These are phyloP conservation scores for Phytophthora fragariae DNA, from an alignment of 352 stramenopile species.

Conservation along the genomic window DNA sequence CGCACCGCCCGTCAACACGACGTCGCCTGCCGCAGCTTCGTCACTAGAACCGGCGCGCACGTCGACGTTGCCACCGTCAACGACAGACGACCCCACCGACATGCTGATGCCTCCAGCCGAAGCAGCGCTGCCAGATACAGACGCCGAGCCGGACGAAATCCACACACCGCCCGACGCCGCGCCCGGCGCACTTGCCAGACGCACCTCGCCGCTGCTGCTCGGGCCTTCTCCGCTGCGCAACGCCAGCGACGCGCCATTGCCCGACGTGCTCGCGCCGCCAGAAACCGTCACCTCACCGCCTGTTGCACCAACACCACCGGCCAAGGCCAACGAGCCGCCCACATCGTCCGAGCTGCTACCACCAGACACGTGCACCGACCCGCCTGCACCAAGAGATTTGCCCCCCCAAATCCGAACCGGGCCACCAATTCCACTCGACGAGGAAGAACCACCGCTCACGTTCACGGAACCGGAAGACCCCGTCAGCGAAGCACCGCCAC, in stretches of 20 bases:
- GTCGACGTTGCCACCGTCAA: conserved; percentile 23
- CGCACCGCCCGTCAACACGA: conserved; percentile 25
- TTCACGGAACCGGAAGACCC: neutral
- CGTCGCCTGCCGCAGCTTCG: conserved; percentile 18
- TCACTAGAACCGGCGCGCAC: too few relatives aligned
- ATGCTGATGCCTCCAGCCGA: conserved; percentile 21
- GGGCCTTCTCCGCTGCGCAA: conserved; percentile 32
- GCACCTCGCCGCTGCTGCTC: conserved; percentile 26
- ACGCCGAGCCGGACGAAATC: conserved; percentile 28
- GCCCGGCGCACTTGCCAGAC: conserved; percentile 24
- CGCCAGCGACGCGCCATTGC: conserved; percentile 18
- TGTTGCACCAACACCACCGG: conserved; percentile 23
- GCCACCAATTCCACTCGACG: too few relatives aligned
- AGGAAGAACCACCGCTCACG: conserved; percentile 12
- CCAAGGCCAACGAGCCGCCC: conserved; percentile 22
- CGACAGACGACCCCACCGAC: conserved; percentile 23
- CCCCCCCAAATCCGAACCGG: too few relatives aligned
- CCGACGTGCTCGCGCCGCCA: conserved; percentile 21
- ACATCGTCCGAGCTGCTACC: neutral
- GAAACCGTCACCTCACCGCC: conserved; percentile 26
- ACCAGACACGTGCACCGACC: neutral
- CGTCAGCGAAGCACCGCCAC: conserved; percentile 3
- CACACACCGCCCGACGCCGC: conserved; percentile 22
- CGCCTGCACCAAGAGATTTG: conserved; percentile 10
- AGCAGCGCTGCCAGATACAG: conserved; percentile 1